Percentiles rank a stretch among this genome's conserved stretches.
Conservation (phyloP, 768 basidiomycete genomes). For the Lepiota brunneoincarnata region DNA sequence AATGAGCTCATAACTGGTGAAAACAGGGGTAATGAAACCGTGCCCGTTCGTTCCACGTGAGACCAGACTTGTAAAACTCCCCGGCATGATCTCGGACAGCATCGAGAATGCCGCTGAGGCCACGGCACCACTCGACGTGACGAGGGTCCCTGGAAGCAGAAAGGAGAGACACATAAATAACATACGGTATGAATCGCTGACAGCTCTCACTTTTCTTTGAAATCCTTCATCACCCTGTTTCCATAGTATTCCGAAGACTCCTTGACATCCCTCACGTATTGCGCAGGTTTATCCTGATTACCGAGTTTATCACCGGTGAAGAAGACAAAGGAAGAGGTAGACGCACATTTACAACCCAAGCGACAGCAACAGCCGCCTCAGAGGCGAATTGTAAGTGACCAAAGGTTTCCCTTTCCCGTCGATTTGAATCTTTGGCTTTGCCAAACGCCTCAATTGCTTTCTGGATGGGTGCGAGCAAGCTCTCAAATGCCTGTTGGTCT, state of each 20-base stretch:
- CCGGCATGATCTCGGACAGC: conserved; percentile 79
- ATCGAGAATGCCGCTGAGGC: conserved; percentile 69
- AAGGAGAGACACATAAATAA: background rate
- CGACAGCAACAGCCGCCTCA: conserved; percentile 78
- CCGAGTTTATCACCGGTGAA: background rate
- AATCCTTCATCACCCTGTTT: conserved; percentile 88
- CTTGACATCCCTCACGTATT: conserved; percentile 78
- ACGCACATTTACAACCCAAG: conserved; percentile 86
- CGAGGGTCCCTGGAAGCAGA: conserved; percentile 63
- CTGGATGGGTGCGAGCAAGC: conserved; percentile 66
- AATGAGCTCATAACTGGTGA: conserved; percentile 3
- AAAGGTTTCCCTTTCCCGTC: conserved; percentile 80
- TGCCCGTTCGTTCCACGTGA: conserved; percentile 87
- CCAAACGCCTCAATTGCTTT: conserved; percentile 71
- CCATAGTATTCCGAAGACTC: conserved; percentile 87
- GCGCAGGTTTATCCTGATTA: conserved; percentile 72
- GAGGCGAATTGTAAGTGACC: conserved; percentile 79
- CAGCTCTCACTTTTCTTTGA: conserved; percentile 78
- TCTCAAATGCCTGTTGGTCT: conserved; percentile 51
- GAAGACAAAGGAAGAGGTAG: background rate
- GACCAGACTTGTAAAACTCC: conserved; percentile 82
- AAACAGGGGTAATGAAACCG: conserved; percentile 12
- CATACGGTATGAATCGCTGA: background rate
- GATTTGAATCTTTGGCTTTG: conserved; percentile 78
- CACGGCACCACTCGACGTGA: conserved; percentile 86